Evolutionary conservation across 345 rosid genomes (phyloP).

Genomic region (Gossypium bickii): DNA sequence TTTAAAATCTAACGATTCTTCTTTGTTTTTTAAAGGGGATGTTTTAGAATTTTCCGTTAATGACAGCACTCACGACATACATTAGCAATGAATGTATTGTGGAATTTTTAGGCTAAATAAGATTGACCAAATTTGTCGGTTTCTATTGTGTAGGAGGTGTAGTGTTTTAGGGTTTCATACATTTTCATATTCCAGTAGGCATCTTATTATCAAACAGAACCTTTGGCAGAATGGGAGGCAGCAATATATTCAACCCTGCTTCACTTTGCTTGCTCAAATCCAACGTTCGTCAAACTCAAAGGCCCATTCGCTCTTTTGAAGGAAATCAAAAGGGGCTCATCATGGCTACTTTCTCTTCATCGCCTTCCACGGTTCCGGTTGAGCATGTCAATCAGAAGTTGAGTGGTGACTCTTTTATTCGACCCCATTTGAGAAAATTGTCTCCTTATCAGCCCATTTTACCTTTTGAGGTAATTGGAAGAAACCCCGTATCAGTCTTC

Average conservation of each 20-base stretch:
- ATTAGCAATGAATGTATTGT: too few species aligned
- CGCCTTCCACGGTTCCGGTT: conserved; percentile 34
- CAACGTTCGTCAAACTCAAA: conserved; percentile 23
- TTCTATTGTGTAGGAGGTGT: neutral
- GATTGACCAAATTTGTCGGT: neutral
- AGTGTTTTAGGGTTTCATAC: conserved; percentile 3
- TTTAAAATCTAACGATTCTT: too few species aligned
- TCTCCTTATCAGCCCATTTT: conserved; percentile 86
- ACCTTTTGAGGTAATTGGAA: conserved; percentile 73
- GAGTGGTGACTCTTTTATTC: conserved; percentile 77
- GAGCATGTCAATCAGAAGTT: conserved; percentile 38
- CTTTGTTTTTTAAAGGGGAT: too few species aligned
- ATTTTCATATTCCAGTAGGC: neutral
- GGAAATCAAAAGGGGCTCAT: conserved; percentile 29
- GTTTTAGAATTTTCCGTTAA: too few species aligned
- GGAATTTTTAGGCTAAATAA: too few species aligned
- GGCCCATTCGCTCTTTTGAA: conserved; percentile 27
- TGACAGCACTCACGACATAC: too few species aligned
- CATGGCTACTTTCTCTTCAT: conserved; percentile 24
- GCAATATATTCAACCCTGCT: conserved; percentile 27
- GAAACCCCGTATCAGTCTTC: neutral
- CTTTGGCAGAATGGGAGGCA: neutral
- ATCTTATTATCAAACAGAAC: neutral
- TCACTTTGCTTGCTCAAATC: conserved; percentile 33
- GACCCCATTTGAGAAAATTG: conserved; percentile 70